Evolutionary conservation across 2,329 filamentous ascomycete genomes (phyloP).

Genomic region (Neofusicoccum ribis): DNA sequence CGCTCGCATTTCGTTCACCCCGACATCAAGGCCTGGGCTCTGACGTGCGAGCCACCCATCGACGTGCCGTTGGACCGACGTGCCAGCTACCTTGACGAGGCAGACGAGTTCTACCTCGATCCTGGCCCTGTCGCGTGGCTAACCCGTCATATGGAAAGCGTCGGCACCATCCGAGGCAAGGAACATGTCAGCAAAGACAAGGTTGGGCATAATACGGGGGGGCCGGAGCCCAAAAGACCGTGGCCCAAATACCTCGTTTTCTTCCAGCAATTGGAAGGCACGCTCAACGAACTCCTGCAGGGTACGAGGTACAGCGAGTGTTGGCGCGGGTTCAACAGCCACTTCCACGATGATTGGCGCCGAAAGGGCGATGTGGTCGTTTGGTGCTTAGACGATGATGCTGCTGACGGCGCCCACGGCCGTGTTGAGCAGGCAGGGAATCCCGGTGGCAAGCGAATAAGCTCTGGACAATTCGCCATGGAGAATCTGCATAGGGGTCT

Average conservation of each 20-base stretch:
- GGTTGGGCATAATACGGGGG: conserved; percentile 23
- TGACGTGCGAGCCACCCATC: conserved; percentile 88
- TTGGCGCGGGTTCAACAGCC: conserved; percentile 61
- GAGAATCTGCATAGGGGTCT: not conserved
- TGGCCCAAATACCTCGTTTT: conserved; percentile 54
- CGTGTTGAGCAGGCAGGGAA: not conserved
- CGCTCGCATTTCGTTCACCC: conserved; percentile 81
- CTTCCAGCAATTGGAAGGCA: conserved; percentile 59
- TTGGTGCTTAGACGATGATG: conserved; percentile 45
- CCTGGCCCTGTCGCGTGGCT: conserved; percentile 48
- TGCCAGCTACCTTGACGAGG: conserved; percentile 77
- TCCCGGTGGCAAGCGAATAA: not conserved
- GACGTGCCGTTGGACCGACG: conserved; percentile 64
- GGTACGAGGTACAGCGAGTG: conserved; percentile 57
- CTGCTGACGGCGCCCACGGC: not conserved
- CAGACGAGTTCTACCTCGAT: conserved; percentile 81
- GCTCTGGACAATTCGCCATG: conserved; percentile 12
- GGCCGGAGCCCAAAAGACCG: not conserved
- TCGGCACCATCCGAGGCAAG: conserved; percentile 26
- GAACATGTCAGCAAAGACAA: conserved; percentile 22
- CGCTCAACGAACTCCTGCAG: conserved; percentile 45
- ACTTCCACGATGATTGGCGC: conserved; percentile 63
- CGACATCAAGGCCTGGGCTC: conserved; percentile 73
- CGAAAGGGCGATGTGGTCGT: conserved; percentile 63
- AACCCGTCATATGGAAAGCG: conserved; percentile 41